Evolutionary conservation across 1,284 basidiomycete genomes (phyloP).

Genomic region (Fomitiporia mediterranea): DNA sequence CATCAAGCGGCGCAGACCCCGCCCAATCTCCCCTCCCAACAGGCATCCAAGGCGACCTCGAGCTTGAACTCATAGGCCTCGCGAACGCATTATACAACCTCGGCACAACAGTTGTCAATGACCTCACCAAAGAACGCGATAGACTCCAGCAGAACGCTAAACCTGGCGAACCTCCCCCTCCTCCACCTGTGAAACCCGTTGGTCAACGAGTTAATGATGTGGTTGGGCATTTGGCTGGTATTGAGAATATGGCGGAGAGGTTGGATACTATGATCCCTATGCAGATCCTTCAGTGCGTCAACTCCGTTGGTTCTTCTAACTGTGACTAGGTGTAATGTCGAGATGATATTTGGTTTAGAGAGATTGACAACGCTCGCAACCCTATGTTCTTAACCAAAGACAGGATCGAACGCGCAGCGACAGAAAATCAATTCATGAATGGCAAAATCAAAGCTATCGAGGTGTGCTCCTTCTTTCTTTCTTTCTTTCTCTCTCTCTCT

Average conservation of each 20-base stretch:
- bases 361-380: constrained; percentile 74
- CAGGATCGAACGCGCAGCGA: constrained; percentile 70
- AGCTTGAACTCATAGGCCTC: constrained; percentile 68
- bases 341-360: constrained; percentile 30
- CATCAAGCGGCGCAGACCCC: constrained; percentile 53
- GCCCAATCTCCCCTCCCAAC: constrained; percentile 65
- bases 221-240: constrained; percentile 51
- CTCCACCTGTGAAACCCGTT: constrained; percentile 13
- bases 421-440: constrained; percentile 86
- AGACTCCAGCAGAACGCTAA: constrained; percentile 54
- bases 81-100: constrained; percentile 72
- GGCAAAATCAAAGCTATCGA: constrained; percentile 77
- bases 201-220: constrained; percentile 49
- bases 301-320: too few species aligned
- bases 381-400: constrained; percentile 77
- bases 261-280: constrained; percentile 62
- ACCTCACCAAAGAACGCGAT: constrained; percentile 71
- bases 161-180: constrained; percentile 30
- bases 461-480: constrained; percentile 37
- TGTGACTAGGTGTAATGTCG: background rate
- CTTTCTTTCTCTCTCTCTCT: background rate
- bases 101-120: constrained; percentile 72
- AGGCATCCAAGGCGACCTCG: constrained; percentile 66
- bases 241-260: constrained; percentile 61
- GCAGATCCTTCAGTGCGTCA: constrained; percentile 47